Evolutionary conservation across 2,329 filamentous ascomycete species (phyloP), one percentile per base, ranked within the genome.

Genomic region (Emmonsia crescens): DNA sequence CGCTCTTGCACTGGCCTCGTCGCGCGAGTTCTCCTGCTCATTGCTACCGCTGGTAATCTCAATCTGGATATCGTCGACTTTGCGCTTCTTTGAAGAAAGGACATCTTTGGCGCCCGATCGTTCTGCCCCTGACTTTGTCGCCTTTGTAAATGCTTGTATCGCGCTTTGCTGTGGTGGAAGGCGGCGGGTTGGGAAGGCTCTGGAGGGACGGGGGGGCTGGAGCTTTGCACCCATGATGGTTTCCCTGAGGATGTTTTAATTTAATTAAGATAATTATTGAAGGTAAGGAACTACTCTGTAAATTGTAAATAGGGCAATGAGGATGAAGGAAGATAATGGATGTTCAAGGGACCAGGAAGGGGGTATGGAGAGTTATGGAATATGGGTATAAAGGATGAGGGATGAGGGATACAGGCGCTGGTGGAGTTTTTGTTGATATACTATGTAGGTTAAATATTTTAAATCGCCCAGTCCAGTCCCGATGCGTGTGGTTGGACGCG

Each of bases 101-200:
- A 69, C 67, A 40, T 71, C 65, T 33, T 72, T 66, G 59, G 66
- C 60, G 33, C 65, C 46, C 24, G 64, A 55, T 60, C 67, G 59
- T 57, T 66, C 60, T 21, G 71, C 62, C 5, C 72, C 72, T 46
- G 76, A 72, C 66, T 80, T 80, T 54, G 74, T 76, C 62, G 78
- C 69, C 65, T 72, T 75, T 62, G 77, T 71, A 65, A 80, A 80
- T 62, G 69, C 71, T 65, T 75, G 73, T 55, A 80, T 76, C 68
- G 72, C 79, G 73, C 67, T 65, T 64, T 75, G 74, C 27, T 44
- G 56, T 60, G 68, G 67, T 56, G 71, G 69, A 66, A 74, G 70
- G 71, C 67, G 63, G 67, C 67, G 64, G 63, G 66, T 65, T 61
- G 60, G n/a, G n/a, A n/a, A 65, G 64, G 55, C 38, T 48, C 72